Base-by-base conservation (phyloP, 495 filamentous ascomycete genomes). In the Evernia prunastri region DNA sequence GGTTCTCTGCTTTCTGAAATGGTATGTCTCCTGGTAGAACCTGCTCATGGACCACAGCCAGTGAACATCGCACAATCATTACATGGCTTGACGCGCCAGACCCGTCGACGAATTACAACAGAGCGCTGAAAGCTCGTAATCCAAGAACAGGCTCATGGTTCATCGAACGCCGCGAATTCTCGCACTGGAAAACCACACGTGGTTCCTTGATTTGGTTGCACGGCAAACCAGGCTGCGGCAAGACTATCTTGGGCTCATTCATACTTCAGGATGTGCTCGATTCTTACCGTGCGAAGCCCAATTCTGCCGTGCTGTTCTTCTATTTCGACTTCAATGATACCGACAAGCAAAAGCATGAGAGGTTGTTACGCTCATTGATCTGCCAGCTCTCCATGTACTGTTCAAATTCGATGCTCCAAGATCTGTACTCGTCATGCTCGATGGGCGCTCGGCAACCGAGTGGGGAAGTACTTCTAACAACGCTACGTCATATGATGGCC, bases 31-130 rank as follows among this genome's bases (percentile, higher is more conserved):
- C 40, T 17, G 18, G 29, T n/a, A n/a, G n/a, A n/a, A n/a, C n/a
- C n/a, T n/a, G n/a, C n/a, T n/a, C n/a, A n/a, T n/a, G n/a, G n/a
- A n/a, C n/a, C n/a, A n/a, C n/a, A n/a, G n/a, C n/a, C n/a, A n/a
- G n/a, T n/a, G n/a, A n/a, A n/a, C n/a, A n/a, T n/a, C n/a, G n/a
- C n/a, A n/a, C n/a, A n/a, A n/a, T n/a, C n/a, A n/a, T 23, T 20
- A 43, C 2, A 60, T 60, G 63, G 63, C 43, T 65, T 4, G 53
- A 57, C 25, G 43, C 63, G 20, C 63, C 58, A 39, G 63, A 65
- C 60, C 57, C 58, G n/a, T 60, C 57, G 31, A n/a, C 33, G 15
- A 65, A 59, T 31, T 54, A 53, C 10, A 59, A 54, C 20, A 39
- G 37, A 40, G 63, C 63, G 27, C 37, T 35, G 23, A 54, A 31